Conservation (phyloP, 1,139 yeast genomes). For the Spathaspora sp. region DNA sequence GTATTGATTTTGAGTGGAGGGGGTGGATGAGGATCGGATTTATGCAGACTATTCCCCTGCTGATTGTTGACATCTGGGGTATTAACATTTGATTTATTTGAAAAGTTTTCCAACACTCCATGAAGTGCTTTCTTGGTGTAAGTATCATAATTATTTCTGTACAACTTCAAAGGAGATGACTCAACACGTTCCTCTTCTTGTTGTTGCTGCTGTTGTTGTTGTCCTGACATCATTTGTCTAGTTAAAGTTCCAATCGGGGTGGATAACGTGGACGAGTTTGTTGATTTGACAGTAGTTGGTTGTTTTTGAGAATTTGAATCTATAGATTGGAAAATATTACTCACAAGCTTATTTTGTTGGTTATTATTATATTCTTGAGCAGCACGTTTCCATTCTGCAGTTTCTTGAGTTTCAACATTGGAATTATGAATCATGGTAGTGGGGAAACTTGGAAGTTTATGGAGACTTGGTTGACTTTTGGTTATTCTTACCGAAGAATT, state of each 20-base stretch:
- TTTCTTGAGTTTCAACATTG: constrained; percentile 20
- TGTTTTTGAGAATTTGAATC: constrained; percentile 14
- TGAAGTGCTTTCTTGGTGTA: constrained; percentile 39
- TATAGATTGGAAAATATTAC: constrained; percentile 24
- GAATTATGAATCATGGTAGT: constrained; percentile 42
- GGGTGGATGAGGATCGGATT: neutral
- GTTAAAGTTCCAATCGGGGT: constrained; percentile 24
- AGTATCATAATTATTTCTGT: constrained; percentile 40
- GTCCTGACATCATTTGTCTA: constrained; percentile 4
- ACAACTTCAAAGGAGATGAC: constrained; percentile 40
- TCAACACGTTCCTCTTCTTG: constrained; percentile 5
- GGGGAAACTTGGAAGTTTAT: constrained; percentile 13
- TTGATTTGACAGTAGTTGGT: constrained; percentile 9
- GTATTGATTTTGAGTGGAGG: neutral
- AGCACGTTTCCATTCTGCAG: constrained; percentile 42
- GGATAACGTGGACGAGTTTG: constrained; percentile 35
- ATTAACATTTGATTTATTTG: constrained; percentile 17
- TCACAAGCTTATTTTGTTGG: constrained; percentile 30
- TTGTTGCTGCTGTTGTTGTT: neutral
- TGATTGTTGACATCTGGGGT: constrained; percentile 10
- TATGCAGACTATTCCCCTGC: neutral
- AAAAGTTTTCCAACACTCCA: constrained; percentile 30
- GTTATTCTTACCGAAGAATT: constrained; percentile 33
- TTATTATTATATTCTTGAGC: constrained; percentile 28
- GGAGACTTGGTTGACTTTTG: constrained; percentile 16